Conservation (phyloP, 1,284 basidiomycete genomes). For the Pseudozyma tsukubaensis region DNA sequence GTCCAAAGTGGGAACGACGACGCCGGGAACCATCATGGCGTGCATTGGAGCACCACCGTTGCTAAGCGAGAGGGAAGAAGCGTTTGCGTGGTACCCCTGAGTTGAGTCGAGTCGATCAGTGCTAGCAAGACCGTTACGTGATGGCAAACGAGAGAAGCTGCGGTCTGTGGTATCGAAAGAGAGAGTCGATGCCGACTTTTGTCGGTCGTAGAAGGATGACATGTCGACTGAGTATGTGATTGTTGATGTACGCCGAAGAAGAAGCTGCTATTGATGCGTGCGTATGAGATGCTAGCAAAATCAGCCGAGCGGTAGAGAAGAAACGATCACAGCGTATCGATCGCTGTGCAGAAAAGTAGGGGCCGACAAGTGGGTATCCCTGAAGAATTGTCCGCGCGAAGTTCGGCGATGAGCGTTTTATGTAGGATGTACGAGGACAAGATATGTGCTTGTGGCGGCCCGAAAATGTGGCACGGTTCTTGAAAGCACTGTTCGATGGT, state of each 20-base stretch:
- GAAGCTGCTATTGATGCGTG: background rate
- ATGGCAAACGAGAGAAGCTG: conserved; percentile 10
- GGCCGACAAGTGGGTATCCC: background rate
- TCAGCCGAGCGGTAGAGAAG: background rate
- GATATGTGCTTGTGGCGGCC: too few relatives aligned
- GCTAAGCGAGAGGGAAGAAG: conserved; percentile 18
- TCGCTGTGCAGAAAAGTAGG: background rate
- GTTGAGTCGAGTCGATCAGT: conserved; percentile 2
- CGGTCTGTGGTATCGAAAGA: conserved; percentile 19
- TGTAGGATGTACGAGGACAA: background rate
- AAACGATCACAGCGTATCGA: background rate
- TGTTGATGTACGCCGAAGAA: background rate
- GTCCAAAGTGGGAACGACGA: conserved; percentile 22
- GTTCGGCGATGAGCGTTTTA: background rate
- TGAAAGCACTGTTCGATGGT: too few relatives aligned
- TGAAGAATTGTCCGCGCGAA: background rate
- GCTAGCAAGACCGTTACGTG: background rate
- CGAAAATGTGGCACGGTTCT: too few relatives aligned
- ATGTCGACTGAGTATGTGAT: conserved; percentile 4
- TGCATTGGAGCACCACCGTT: conserved; percentile 34
- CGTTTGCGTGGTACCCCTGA: conserved; percentile 11
- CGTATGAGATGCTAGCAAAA: background rate
- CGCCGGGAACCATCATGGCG: conserved; percentile 42
- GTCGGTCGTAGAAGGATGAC: conserved; percentile 22
- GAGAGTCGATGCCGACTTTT: conserved; percentile 9